These are phyloP conservation scores for Picocystis salinarum DNA, from an alignment of 139 green algal genomes.

Conservation along the genomic window DNA sequence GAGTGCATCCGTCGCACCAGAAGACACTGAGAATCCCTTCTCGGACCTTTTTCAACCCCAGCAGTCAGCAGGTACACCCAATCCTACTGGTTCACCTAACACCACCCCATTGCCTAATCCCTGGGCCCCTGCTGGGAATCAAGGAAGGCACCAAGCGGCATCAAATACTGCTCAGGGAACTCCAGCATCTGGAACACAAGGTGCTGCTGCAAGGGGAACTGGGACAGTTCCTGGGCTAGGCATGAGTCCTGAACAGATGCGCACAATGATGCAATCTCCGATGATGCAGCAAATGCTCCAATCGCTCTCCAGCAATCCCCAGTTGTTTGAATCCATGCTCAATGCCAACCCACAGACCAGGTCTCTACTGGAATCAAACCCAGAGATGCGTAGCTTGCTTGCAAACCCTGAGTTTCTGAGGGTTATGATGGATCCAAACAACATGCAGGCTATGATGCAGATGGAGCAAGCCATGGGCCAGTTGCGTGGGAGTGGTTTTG, in stretches of 20 bases:
- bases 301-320: conserved; percentile 9
- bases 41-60: conserved; percentile 20
- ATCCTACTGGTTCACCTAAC: no score
- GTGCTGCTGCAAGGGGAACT: conserved; percentile 3
- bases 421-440: conserved; percentile 46
- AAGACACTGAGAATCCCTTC: conserved; percentile 30
- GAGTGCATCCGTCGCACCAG: conserved; percentile 28
- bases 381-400: conserved; percentile 17
- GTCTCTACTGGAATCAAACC: conserved; percentile 15
- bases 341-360: conserved; percentile 17
- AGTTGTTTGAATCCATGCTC: conserved; percentile 8
- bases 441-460: conserved; percentile 43
- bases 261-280: conserved; percentile 33
- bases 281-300: conserved; percentile 49
- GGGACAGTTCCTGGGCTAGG: conserved; percentile 4
- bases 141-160: background rate
- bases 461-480: conserved; percentile 15
- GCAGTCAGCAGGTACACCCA: conserved; percentile 1
- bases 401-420: conserved; percentile 55
- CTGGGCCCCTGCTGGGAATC: conserved; percentile 34
- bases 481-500: conserved; percentile 2
- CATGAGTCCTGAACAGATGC: conserved; percentile 9
- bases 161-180: conserved; percentile 2
- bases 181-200: background rate
- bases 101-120: conserved; percentile 84